Percentiles rank a stretch among this genome's conserved stretches.
phyloP scores from a whole-genome alignment of 768 basidiomycete genomes.

The Termitomyces sp. region DNA sequence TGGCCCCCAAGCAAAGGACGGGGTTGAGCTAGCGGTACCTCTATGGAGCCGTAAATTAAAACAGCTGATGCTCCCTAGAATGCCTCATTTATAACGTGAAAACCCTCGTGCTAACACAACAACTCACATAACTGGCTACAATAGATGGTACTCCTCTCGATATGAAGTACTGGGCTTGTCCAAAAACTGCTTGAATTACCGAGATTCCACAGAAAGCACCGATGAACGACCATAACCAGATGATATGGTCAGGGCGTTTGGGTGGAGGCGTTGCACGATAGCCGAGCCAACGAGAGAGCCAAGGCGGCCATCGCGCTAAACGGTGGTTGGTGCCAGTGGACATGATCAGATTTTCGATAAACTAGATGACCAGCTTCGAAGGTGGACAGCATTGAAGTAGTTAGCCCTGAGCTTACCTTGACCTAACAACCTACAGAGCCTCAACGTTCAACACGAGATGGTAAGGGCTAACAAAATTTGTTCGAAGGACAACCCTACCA shows the following conservation, averaged over 20 bases:
- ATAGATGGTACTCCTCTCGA: conserved; percentile 39
- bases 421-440: not conserved
- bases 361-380: not conserved
- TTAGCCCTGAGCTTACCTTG: not conserved
- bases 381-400: not conserved
- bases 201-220: conserved; percentile 47
- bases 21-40: conserved; percentile 49
- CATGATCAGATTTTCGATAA: not conserved
- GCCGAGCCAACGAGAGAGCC: conserved; percentile 39
- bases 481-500: too few relatives aligned
- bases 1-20: conserved; percentile 46
- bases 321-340: conserved; percentile 9
- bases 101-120: not conserved
- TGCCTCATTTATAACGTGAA: not conserved
- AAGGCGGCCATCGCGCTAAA: conserved; percentile 30
- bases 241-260: conserved; percentile 25
- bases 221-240: conserved; percentile 50
- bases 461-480: not conserved
- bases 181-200: conserved; percentile 44
- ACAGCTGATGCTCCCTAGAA: conserved; percentile 50
- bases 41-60: conserved; percentile 48
- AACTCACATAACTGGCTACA: conserved; percentile 42
- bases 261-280: conserved; percentile 31
- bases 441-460: not conserved
- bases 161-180: conserved; percentile 42